These are phyloP conservation scores for Didymellaceae sp. DNA, from an alignment of 2,329 filamentous ascomycete species.

Conservation along the genomic window DNA sequence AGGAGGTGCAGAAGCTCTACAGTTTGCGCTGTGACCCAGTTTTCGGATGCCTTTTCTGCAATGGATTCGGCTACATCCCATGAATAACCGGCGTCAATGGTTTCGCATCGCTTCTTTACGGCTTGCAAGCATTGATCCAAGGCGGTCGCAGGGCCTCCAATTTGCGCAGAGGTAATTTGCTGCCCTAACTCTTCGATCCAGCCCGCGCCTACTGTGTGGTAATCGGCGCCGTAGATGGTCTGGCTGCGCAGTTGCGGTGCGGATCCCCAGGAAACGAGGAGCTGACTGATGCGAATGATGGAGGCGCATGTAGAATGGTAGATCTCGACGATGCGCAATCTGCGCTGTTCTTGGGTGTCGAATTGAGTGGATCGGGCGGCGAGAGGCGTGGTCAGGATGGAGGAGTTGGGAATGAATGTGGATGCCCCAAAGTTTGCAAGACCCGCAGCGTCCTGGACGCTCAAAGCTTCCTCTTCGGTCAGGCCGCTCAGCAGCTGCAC, in stretches of 20 bases:
- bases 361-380: constrained; percentile 53
- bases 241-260: constrained; percentile 36
- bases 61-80: constrained; percentile 58
- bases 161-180: constrained; percentile 39
- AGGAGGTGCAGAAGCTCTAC: constrained; percentile 77
- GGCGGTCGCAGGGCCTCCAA: constrained; percentile 48
- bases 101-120: constrained; percentile 58
- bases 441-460: constrained; percentile 76
- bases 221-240: constrained; percentile 35
- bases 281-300: constrained; percentile 46
- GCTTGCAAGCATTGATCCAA: constrained; percentile 54
- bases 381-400: constrained; percentile 42
- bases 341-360: constrained; percentile 66
- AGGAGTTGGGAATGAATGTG: constrained; percentile 53
- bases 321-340: constrained; percentile 70
- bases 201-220: constrained; percentile 37
- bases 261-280: constrained; percentile 45
- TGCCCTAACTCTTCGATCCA: constrained; percentile 46
- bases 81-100: constrained; percentile 50
- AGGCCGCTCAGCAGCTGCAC: constrained; percentile 73
- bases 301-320: constrained; percentile 76
- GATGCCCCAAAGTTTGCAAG: constrained; percentile 67
- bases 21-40: constrained; percentile 69
- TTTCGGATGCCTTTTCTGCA: constrained; percentile 63
- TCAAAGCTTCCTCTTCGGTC: constrained; percentile 78